A percentile compares a stretch with the other conserved stretches of the same genome.
phyloP scores from a whole-genome alignment of 345 rosid genomes.

The Arabidopsis arenosa region DNA sequence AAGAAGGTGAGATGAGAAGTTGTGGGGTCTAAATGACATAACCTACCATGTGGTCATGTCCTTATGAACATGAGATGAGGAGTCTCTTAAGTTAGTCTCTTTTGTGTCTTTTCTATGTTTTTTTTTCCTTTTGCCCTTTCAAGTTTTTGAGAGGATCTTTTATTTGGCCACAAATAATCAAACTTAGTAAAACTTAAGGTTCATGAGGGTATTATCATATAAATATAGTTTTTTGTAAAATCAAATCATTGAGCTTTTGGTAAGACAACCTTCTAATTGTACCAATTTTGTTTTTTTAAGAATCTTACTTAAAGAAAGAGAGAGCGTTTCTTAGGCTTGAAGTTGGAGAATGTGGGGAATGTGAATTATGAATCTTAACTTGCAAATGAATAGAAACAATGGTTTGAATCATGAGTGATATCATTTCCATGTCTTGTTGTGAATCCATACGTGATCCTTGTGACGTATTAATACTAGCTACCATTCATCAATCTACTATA shows the following conservation, averaged over 20 bases:
- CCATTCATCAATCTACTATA: conserved; percentile 1
- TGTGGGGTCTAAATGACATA: conserved; percentile 49
- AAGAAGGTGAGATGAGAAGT: conserved; percentile 47
- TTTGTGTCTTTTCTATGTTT: conserved; percentile 37
- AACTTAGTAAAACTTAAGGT: neutral
- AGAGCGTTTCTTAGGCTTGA: conserved; percentile 34
- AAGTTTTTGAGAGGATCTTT: conserved; percentile 42
- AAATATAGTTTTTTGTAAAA: neutral
- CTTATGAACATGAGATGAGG: conserved; percentile 42
- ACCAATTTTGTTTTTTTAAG: neutral
- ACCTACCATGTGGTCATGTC: conserved; percentile 51
- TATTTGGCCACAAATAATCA: neutral
- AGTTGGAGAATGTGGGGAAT: conserved; percentile 29
- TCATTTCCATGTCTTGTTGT: conserved; percentile 37
- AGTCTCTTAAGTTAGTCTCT: conserved; percentile 36
- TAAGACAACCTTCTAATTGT: neutral
- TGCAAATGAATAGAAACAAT: conserved; percentile 37
- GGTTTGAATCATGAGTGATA: conserved; percentile 35
- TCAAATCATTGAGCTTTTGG: neutral
- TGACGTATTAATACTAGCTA: conserved; percentile 11
- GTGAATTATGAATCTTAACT: conserved; percentile 41
- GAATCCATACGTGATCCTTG: conserved; percentile 30
- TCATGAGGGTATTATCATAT: neutral
- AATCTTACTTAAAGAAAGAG: conserved; percentile 13
- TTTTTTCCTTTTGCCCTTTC: conserved; percentile 37